Percentiles rank a stretch among this genome's conserved stretches.
Evolutionary conservation across 2,329 filamentous ascomycete species (phyloP).

Genomic region (Fusarium odoratissimum): DNA sequence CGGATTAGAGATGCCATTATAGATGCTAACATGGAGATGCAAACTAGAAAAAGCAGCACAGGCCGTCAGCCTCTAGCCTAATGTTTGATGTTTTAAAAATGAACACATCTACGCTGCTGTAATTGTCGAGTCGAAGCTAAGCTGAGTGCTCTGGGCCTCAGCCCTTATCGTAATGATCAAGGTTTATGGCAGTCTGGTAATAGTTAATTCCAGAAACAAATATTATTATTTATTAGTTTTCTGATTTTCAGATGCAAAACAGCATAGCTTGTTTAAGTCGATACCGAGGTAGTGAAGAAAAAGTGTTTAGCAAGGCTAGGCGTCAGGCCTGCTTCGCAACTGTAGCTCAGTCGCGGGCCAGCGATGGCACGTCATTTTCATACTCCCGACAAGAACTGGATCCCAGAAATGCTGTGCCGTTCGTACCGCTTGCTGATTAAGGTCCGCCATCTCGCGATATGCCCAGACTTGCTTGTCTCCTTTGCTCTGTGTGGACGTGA

Average conservation of each 20-base stretch:
- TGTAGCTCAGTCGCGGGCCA: too few species aligned
- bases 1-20: background rate
- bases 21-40: fast-evolving
- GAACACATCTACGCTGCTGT: fast-evolving
- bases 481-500: background rate
- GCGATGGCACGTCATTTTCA: background rate
- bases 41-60: fast-evolving
- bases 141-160: too few species aligned
- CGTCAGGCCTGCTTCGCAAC: fast-evolving
- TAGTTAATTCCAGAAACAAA: fast-evolving
- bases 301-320: too few species aligned
- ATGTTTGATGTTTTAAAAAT: too few species aligned
- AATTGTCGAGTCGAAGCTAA: fast-evolving
- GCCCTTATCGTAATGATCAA: too few species aligned
- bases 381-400: background rate
- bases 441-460: background rate
- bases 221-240: background rate
- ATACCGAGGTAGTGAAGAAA: too few species aligned
- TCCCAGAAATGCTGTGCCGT: background rate
- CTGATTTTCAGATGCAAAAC: fast-evolving
- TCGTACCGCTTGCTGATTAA: background rate
- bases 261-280: fast-evolving
- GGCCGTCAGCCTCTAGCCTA: fast-evolving
- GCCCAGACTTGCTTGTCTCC: background rate
- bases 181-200: fast-evolving